Evolutionary conservation across 139 green algal genomes (phyloP), one percentile per base, ranked within the genome.

Genomic region (Bryopsis sp.): DNA sequence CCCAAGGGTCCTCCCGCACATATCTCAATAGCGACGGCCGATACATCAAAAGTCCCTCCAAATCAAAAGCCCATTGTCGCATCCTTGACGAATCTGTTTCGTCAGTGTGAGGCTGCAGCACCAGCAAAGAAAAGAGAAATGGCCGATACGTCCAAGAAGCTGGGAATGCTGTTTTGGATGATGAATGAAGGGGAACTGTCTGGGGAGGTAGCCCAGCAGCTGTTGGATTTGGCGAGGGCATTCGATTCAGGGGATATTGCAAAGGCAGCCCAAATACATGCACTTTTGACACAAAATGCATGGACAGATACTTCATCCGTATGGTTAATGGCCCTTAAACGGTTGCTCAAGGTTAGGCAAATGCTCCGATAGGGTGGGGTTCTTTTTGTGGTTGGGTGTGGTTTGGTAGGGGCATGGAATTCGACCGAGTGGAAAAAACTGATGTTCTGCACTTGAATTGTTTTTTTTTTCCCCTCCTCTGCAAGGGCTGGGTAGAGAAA

Each of bases 241-340:
- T 78, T 98, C 54, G 85, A 90, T 60, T 65, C 67, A 0, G 83
- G 80, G 6, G 90, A 98, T 79, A 91, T 83, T 67, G 75, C 81
- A 34, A 82, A 70, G 0, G 94, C 92, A 46, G 80, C 78, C 32
- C 78, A 85, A 72, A 81, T 92, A 11, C 87, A 92, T 74, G 67
- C 81, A 38, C 62, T 70, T 22, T 29, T 99, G 72, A 98, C 94
- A 0, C 91, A 88, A 50, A 88, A 58, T 8, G 87, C 96, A 74
- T 99, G 94, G 92, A 91, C 97, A 67, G 94, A 98, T 75, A 94
- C 88, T 67, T 74, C 79, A 15, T 72, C 58, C 26, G 32, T 71
- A 22, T 99, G 91, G 91, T 78, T 99, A 39, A 92, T 86, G 3
- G 90, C 85, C 2, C 75, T 99, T 2, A 98, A 98, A 76, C 82